Evolutionary conservation across 495 filamentous ascomycete species (phyloP).

Genomic region (Venustampulla echinocandica): DNA sequence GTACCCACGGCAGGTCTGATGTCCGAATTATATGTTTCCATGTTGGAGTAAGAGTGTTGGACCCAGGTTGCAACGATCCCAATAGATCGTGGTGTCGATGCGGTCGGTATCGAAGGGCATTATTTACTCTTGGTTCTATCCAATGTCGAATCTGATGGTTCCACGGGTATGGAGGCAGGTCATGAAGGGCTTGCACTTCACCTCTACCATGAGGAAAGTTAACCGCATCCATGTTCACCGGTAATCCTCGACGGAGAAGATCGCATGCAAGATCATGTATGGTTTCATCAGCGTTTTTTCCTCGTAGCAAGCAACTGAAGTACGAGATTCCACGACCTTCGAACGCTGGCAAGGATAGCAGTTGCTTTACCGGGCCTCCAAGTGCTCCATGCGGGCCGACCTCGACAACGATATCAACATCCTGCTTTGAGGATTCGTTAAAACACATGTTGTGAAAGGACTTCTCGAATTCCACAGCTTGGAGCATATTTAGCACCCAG

Average conservation of each 20-base stretch:
- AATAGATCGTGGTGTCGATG: constrained; percentile 29
- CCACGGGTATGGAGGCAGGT: constrained; percentile 34
- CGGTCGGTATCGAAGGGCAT: constrained; percentile 21
- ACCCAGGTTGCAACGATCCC: constrained; percentile 19
- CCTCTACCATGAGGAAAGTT: no score
- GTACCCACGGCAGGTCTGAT: constrained; percentile 18
- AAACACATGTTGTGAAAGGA: no score
- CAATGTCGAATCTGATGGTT: constrained; percentile 19
- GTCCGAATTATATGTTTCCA: constrained; percentile 30
- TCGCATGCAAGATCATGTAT: constrained; percentile 30
- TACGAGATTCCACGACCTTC: constrained; percentile 22
- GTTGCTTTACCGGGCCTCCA: constrained; percentile 49
- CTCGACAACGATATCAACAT: constrained; percentile 24
- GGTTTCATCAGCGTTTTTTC: constrained; percentile 35
- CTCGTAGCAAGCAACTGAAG: constrained; percentile 32
- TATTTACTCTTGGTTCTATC: constrained; percentile 24
- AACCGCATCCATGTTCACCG: no score
- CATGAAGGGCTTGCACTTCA: constrained; percentile 34
- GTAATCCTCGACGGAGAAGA: no score
- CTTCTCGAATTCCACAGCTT: no score
- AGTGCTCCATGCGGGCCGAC: constrained; percentile 58
- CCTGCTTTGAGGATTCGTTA: constrained; percentile 16
- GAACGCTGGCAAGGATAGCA: background rate
- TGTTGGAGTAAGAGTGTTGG: constrained; percentile 19
- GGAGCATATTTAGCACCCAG: no score